Conservation (phyloP, 2,329 filamentous ascomycete species). For the Rutstroemia sp. region DNA sequence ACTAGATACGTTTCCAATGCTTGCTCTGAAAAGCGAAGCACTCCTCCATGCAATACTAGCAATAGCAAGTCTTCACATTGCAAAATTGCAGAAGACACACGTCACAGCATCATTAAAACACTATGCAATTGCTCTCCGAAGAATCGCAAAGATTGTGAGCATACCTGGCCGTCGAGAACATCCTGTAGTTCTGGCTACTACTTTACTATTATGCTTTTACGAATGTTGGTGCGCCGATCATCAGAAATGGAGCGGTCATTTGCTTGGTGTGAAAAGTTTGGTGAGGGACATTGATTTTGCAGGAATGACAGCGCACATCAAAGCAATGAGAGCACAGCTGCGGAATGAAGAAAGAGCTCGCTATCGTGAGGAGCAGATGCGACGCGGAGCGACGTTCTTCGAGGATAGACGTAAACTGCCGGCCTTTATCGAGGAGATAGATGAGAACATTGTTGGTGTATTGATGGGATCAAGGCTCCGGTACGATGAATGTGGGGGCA, state of each 20-base stretch:
- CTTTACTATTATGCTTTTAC: conserved; percentile 80
- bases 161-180: conserved; percentile 62
- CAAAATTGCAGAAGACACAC: conserved; percentile 67
- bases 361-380: conserved; percentile 6
- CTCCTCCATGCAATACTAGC: conserved; percentile 88
- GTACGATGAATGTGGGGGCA: conserved; percentile 49
- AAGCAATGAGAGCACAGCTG: conserved; percentile 47
- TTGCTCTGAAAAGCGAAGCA: conserved; percentile 77
- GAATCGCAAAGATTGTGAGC: conserved; percentile 69
- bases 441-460: conserved; percentile 48
- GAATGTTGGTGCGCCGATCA: conserved; percentile 94
- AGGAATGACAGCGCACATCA: conserved; percentile 62
- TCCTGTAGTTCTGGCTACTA: conserved; percentile 79
- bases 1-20: conserved; percentile 76
- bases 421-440: conserved; percentile 37
- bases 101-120: conserved; percentile 81
- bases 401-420: conserved; percentile 15
- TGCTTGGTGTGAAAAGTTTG: conserved; percentile 76
- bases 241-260: conserved; percentile 89
- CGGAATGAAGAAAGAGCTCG: conserved; percentile 14
- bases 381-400: conserved; percentile 3
- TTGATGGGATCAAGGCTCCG: conserved; percentile 49
- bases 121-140: conserved; percentile 77
- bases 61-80: conserved; percentile 78
- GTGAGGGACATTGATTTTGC: conserved; percentile 75